Conservation (phyloP, 768 basidiomycete species). For the Kwoniella botswanensis region DNA sequence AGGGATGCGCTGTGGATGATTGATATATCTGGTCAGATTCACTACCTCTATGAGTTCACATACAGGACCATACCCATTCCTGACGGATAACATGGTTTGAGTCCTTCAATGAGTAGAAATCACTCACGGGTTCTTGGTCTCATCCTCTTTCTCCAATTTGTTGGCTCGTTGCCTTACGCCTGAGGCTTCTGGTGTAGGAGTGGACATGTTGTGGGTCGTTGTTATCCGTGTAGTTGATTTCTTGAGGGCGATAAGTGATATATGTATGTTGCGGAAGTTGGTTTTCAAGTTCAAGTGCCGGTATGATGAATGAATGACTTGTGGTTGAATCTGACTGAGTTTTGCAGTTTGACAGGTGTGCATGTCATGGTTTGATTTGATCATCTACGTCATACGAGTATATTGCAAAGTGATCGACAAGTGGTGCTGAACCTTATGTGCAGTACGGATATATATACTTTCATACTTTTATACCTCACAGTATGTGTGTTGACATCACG, state of each 20-base stretch:
- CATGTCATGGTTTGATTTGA: not conserved
- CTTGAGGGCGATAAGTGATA: not conserved
- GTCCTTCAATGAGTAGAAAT: not conserved
- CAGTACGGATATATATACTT: too few species aligned
- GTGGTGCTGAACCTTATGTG: too few species aligned
- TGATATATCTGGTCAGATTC: not conserved
- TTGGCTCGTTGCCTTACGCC: conserved; percentile 40
- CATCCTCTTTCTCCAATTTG: conserved; percentile 22
- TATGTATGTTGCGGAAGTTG: not conserved
- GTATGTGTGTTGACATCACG: too few species aligned
- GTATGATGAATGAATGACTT: too few species aligned
- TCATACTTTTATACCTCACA: too few species aligned
- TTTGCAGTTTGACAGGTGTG: too few species aligned
- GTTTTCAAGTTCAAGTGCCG: not conserved
- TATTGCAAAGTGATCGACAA: not conserved
- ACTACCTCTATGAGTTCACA: not conserved
- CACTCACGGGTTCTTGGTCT: conserved; percentile 40
- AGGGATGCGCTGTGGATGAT: conserved; percentile 45
- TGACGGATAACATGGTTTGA: not conserved
- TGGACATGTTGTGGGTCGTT: conserved; percentile 35
- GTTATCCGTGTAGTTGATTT: not conserved
- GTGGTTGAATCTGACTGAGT: too few species aligned
- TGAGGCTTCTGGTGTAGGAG: conserved; percentile 39
- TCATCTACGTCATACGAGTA: not conserved
- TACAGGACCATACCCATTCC: too few species aligned